These are phyloP conservation scores for Verticillium longisporum DNA, from an alignment of 2,329 filamentous ascomycete species.

Conservation along the genomic window DNA sequence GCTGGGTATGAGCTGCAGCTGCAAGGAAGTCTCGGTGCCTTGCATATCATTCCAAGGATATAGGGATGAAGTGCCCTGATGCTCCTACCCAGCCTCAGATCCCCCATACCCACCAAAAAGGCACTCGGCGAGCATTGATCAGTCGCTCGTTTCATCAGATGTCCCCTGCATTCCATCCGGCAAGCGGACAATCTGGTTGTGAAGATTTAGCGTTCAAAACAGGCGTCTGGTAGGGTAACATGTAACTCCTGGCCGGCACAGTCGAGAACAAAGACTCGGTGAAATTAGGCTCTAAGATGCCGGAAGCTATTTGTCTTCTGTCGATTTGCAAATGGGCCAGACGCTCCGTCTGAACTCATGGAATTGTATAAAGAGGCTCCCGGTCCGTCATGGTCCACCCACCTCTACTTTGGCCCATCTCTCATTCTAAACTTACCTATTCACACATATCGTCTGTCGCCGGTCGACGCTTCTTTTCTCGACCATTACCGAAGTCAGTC, in stretches of 20 bases:
- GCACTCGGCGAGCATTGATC: not conserved
- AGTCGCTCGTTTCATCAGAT: not conserved
- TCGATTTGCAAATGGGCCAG: not conserved
- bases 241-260: not conserved
- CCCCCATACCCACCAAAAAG: too few relatives aligned
- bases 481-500: not conserved
- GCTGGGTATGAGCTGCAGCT: too few relatives aligned
- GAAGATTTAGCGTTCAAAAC: not conserved
- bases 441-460: not conserved
- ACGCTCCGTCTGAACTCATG: not conserved
- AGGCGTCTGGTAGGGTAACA: not conserved
- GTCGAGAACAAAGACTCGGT: not conserved
- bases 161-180: not conserved
- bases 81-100: too few relatives aligned
- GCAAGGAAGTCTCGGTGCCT: too few relatives aligned
- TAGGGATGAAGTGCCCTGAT: too few relatives aligned
- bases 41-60: too few relatives aligned
- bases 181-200: not conserved
- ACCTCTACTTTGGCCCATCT: not conserved
- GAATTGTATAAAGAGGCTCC: not conserved
- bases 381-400: not conserved
- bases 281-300: not conserved
- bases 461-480: not conserved
- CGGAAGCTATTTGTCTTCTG: not conserved
- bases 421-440: not conserved